These are phyloP conservation scores for Senna tora DNA, from an alignment of 306 rosid species.

Conservation along the genomic window DNA sequence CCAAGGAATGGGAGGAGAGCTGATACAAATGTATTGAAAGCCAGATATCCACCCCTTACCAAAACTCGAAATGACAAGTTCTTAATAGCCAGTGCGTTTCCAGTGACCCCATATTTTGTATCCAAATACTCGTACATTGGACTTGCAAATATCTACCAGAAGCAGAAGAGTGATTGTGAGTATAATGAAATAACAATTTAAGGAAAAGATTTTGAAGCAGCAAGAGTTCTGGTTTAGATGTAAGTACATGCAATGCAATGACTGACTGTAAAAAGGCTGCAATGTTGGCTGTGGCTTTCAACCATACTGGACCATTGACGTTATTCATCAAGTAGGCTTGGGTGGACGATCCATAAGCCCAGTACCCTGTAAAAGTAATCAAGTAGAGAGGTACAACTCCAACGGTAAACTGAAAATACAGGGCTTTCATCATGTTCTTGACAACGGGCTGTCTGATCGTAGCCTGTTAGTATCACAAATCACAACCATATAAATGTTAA, in stretches of 20 bases:
- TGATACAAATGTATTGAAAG: conserved; percentile 69
- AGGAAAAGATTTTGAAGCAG: conserved; percentile 15
- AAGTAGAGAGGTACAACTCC: conserved; percentile 86
- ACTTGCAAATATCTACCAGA: conserved; percentile 85
- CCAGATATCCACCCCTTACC: conserved; percentile 86
- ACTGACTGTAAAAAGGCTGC: conserved; percentile 91
- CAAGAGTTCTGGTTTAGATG: conserved; percentile 30
- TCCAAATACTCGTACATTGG: conserved; percentile 95
- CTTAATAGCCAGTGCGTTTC: conserved; percentile 59
- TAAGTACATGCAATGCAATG: conserved; percentile 80
- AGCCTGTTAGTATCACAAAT: conserved; percentile 64
- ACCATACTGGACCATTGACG: conserved; percentile 85
- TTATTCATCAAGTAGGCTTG: conserved; percentile 70
- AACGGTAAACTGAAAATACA: conserved; percentile 83
- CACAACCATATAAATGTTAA: conserved; percentile 32
- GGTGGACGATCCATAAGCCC: conserved; percentile 94
- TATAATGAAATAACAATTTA: conserved; percentile 16
- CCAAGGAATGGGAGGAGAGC: conserved; percentile 93
- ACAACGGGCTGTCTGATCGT: conserved; percentile 91
- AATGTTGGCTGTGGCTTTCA: conserved; percentile 68
- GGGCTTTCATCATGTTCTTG: conserved; percentile 82
- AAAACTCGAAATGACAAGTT: conserved; percentile 68
- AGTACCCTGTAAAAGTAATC: conserved; percentile 79
- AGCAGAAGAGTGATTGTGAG: conserved; percentile 25
- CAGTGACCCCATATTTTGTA: conserved; percentile 71